Base-by-base conservation (phyloP, 306 rosid species). In the Sesbania bispinosa region DNA sequence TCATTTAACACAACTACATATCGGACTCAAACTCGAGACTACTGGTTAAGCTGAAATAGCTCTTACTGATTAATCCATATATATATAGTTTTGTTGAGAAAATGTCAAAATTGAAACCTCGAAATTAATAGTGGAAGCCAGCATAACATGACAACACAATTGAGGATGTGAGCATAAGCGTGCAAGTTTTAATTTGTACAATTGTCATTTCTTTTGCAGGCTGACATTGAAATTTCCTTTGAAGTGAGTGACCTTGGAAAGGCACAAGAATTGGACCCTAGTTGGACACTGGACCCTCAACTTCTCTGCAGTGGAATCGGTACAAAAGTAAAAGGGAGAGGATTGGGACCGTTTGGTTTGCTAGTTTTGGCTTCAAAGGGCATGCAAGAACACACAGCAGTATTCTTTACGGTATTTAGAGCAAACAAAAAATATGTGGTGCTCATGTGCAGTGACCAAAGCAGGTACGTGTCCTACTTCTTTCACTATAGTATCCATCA, bases 301-400 rank as follows among this genome's bases (percentile, higher is more conserved):
- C 5, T 32, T 32, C 20, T 85, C 3, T 92, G 97, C 45, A 77
- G 65, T 52, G 54, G 70, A 76, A 87, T 71, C 54, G 77, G 80
- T 43, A 76, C 88, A 14, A 38, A 82, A 7, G 78, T 51, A 0
- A 66, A 75, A 15, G 82, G 88, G 2, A 48, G 76, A 19, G 65
- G 82, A 19, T 42, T 91, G 0, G 97, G 97, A 57, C 90, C 92
- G 10, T 91, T 92, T 82, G 97, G 96, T 10, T 42, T 92, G 33
- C 51, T 85, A 4, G 85, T 73, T 66, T 69, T 88, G 58, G 89
- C 91, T 62, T 88, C 97, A 32, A 75, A 84, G 54, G 87, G 72
- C 32, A 68, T 88, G 83, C 57, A 82, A 65, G 97, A 88, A 52
- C 58, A 85, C 71, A 88, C 91, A 5, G 75, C 86, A 6, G 82